Evolutionary conservation across 108 stramenopile species (phyloP).

Genomic region (Nitzschia palea): DNA sequence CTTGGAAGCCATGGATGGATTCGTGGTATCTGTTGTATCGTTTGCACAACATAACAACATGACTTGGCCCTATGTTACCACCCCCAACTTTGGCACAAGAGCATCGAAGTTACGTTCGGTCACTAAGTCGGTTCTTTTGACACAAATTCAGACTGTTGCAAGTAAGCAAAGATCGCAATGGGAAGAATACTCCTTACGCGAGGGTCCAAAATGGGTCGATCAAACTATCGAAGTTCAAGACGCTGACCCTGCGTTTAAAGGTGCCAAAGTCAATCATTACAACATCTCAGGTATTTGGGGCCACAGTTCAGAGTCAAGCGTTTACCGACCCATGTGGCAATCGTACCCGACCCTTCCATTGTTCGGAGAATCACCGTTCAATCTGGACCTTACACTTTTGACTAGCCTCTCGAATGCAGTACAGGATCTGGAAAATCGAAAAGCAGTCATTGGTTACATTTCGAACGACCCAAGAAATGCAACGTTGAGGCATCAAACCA

Average conservation of each 20-base stretch:
- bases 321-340: conserved; percentile 26
- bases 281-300: conserved; percentile 19
- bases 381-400: background rate
- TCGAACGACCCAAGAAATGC: conserved; percentile 24
- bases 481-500: background rate
- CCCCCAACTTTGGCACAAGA: conserved; percentile 40
- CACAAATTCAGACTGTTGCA: conserved; percentile 23
- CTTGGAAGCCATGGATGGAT: conserved; percentile 46
- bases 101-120: conserved; percentile 23
- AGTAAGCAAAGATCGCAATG: conserved; percentile 25
- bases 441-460: conserved; percentile 19
- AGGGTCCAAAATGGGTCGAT: conserved; percentile 26
- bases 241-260: background rate
- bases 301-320: conserved; percentile 22
- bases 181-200: conserved; percentile 33
- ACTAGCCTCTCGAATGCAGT: conserved; percentile 1
- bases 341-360: conserved; percentile 40
- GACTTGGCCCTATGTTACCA: conserved; percentile 50
- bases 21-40: conserved; percentile 23
- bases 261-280: background rate
- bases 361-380: background rate
- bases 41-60: conserved; percentile 1
- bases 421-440: conserved; percentile 29
- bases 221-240: conserved; percentile 17
- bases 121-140: conserved; percentile 31